Evolutionary conservation across 1,284 basidiomycete species (phyloP).

Genomic region (Anthracocystis walkeri): DNA sequence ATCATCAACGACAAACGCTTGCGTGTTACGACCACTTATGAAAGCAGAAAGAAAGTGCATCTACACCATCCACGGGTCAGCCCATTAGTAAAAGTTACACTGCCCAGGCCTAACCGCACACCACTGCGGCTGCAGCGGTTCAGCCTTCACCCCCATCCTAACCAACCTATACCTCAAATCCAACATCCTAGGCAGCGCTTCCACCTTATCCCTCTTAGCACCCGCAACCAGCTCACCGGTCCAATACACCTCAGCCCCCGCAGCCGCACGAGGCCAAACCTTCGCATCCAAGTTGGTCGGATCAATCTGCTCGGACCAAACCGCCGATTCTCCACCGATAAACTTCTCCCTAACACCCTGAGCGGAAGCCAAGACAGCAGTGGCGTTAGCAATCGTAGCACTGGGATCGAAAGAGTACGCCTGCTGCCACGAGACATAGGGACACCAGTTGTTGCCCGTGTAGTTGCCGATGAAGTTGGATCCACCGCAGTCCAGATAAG

Average conservation of each 20-base stretch:
- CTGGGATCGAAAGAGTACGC: slow-evolving; percentile 80
- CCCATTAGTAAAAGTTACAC: slow-evolving; percentile 57
- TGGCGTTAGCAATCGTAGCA: slow-evolving; percentile 39
- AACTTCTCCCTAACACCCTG: slow-evolving; percentile 71
- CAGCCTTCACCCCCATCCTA: slow-evolving; percentile 77
- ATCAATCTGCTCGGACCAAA: slow-evolving; percentile 83
- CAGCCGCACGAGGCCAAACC: slow-evolving; percentile 81
- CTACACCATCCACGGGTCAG: not conserved
- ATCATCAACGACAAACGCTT: not conserved
- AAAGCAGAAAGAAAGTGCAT: not conserved
- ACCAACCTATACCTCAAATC: slow-evolving; percentile 77
- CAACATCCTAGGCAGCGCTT: slow-evolving; percentile 81
- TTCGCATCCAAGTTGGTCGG: slow-evolving; percentile 79
- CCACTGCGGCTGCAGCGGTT: slow-evolving; percentile 82
- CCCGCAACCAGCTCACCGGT: slow-evolving; percentile 72
- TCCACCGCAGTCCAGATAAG: slow-evolving; percentile 79
- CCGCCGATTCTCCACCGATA: slow-evolving; percentile 78
- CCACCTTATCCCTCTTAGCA: slow-evolving; percentile 72
- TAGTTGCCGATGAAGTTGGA: slow-evolving; percentile 81
- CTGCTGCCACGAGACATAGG: slow-evolving; percentile 65
- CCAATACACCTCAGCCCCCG: slow-evolving; percentile 85
- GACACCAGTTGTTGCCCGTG: slow-evolving; percentile 74
- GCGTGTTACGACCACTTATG: not conserved
- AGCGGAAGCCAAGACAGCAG: not conserved
- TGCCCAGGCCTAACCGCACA: slow-evolving; percentile 72